Evolutionary conservation across 352 stramenopile genomes (phyloP).

Genomic region (Phytophthora megakarya): DNA sequence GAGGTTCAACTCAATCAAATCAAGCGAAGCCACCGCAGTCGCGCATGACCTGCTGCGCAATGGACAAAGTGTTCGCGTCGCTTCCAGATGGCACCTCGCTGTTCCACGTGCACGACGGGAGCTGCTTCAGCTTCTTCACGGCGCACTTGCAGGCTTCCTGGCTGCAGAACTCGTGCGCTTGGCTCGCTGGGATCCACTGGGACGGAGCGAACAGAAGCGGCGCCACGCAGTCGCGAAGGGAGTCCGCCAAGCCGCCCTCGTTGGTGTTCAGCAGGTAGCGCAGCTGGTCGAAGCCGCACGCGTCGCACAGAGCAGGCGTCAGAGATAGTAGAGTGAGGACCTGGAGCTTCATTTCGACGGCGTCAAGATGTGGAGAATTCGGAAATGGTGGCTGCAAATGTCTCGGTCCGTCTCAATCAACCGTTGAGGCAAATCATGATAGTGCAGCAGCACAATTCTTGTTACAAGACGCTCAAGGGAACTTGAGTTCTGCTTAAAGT

Average conservation of each 20-base stretch:
- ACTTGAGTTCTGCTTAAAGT: neutral
- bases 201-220: slow-evolving; percentile 44
- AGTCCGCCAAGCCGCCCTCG: slow-evolving; percentile 16
- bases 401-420: neutral
- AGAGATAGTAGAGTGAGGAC: slow-evolving; percentile 6
- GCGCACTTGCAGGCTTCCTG: slow-evolving; percentile 35
- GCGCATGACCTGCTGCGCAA: slow-evolving; percentile 49
- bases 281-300: slow-evolving; percentile 37
- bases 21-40: slow-evolving; percentile 44
- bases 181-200: slow-evolving; percentile 37
- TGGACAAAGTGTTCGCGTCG: slow-evolving; percentile 42
- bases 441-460: neutral
- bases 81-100: slow-evolving; percentile 33
- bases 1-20: slow-evolving; percentile 6
- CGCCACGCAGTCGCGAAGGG: slow-evolving; percentile 26
- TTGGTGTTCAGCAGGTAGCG: slow-evolving; percentile 24
- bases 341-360: slow-evolving; percentile 10
- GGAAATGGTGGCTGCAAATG: slow-evolving; percentile 19
- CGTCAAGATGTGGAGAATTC: slow-evolving; percentile 1
- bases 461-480: neutral
- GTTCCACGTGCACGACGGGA: slow-evolving; percentile 50
- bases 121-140: slow-evolving; percentile 33
- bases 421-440: neutral
- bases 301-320: neutral
- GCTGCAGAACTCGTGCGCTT: slow-evolving; percentile 50